These are phyloP conservation scores for Polygonum maritimum DNA, from an alignment of 148 eudicot species.

Conservation along the genomic window DNA sequence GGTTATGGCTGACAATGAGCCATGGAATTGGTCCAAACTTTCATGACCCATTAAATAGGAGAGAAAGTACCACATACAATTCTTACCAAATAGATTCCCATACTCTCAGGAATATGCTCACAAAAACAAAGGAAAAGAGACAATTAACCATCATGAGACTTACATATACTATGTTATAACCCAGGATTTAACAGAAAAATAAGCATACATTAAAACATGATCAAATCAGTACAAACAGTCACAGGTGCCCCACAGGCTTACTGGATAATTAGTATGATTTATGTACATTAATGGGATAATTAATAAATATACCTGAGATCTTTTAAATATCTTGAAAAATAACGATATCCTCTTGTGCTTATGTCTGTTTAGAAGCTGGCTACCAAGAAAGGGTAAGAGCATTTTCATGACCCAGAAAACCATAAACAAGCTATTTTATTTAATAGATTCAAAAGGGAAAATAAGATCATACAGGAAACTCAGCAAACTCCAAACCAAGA, in stretches of 20 bases:
- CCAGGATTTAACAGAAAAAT: background rate
- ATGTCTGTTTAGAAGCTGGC: background rate
- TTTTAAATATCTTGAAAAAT: background rate
- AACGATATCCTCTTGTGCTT: background rate
- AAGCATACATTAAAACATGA: background rate
- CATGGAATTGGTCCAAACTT: background rate
- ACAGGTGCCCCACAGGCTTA: background rate
- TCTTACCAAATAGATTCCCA: background rate
- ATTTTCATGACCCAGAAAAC: background rate
- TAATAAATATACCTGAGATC: constrained; percentile 1
- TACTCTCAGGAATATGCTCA: background rate
- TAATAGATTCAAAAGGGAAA: background rate
- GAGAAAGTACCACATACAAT: background rate
- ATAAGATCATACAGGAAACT: background rate
- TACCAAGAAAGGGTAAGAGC: background rate
- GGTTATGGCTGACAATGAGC: background rate
- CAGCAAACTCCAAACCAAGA: background rate
- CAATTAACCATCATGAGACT: background rate
- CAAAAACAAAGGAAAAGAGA: background rate
- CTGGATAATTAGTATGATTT: background rate
- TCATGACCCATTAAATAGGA: constrained; percentile 4
- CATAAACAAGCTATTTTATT: background rate
- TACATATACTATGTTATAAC: background rate
- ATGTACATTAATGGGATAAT: background rate
- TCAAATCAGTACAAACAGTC: background rate